Base-by-base conservation (phyloP, 78 protist species). In the Speleostelium caveatum region DNA sequence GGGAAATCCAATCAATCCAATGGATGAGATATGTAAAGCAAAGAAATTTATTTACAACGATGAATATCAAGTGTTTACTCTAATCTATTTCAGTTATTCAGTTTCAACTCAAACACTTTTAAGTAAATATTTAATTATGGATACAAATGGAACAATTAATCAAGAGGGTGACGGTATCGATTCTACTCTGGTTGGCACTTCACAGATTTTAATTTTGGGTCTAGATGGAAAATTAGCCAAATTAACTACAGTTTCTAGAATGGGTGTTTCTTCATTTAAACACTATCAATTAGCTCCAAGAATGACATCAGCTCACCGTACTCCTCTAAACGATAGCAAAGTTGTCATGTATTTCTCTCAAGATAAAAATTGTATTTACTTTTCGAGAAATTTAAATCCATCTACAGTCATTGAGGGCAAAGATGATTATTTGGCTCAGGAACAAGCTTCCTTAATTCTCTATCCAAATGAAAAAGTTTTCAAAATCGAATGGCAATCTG, bases 101-200 rank as follows among this genome's bases (percentile, higher is more conserved):
- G 36, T 60, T 5, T 6, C 91, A 0, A 73, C 91, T 2, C 91
- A 83, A 49, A 73, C 91, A 26, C 74, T 55, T 45, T 42, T 83
- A 32, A 60, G 91, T 26, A 83, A 83, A 32, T 83, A 83, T 42
- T 62, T 69, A 36, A 59, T 83, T 22, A 36, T 55, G 33, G 91
- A 83, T 59, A 17, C 69, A 33, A 26, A 73, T 1, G 91, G 91
- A 17, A 24, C 38, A 22, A 42, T 83, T n/a, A 59, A 38, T 60
- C 91, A 83, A 59, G 79, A 83, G 32, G 91, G 91, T 32, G 91
- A 83, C 42, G 91, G 91, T 55, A 42, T 72, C 0, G 91, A 83
- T 42, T 51, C 21, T 53, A 4, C 16, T 5, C 35, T 60, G 16
- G 2, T 75, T 21, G 69, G 69, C 21, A 19, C 56, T 2, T 56